A percentile compares a stretch with the other conserved stretches of the same genome.
phyloP scores from a whole-genome alignment of 306 rosid genomes.

The Ammopiptanthus mongolicus region DNA sequence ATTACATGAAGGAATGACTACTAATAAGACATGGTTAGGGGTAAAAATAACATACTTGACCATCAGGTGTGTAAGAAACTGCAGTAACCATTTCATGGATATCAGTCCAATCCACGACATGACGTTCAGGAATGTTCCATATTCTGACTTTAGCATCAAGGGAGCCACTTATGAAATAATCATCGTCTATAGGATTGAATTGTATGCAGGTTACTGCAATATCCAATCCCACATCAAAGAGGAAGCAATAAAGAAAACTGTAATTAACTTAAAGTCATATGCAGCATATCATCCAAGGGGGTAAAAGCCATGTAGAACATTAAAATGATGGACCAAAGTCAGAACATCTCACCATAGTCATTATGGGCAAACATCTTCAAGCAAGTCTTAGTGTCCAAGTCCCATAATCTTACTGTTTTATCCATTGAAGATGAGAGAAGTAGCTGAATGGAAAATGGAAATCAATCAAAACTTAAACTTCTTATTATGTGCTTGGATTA shows the following conservation, averaged over 20 bases:
- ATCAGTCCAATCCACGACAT: constrained; percentile 77
- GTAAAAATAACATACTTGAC: constrained; percentile 41
- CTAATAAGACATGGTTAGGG: not conserved
- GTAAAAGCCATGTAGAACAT: not conserved
- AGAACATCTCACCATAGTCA: constrained; percentile 61
- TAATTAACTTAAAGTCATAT: not conserved
- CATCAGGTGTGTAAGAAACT: constrained; percentile 64
- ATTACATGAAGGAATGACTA: not conserved
- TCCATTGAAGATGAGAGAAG: constrained; percentile 89
- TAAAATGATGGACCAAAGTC: not conserved
- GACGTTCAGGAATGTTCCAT: constrained; percentile 61
- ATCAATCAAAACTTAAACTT: not conserved
- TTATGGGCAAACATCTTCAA: constrained; percentile 63
- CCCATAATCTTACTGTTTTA: constrained; percentile 86
- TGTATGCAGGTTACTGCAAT: constrained; percentile 79
- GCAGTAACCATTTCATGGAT: constrained; percentile 82
- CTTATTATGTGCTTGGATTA: not conserved
- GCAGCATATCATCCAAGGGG: not conserved
- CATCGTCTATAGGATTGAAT: constrained; percentile 64
- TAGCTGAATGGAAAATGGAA: constrained; percentile 33
- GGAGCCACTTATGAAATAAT: constrained; percentile 76
- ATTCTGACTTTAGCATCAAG: constrained; percentile 76
- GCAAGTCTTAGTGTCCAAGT: constrained; percentile 57
- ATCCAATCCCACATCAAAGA: not conserved
- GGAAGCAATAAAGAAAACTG: not conserved